These are phyloP conservation scores for Mucor piriformis DNA, from an alignment of 371 early-diverging fungal genomes.

Conservation along the genomic window DNA sequence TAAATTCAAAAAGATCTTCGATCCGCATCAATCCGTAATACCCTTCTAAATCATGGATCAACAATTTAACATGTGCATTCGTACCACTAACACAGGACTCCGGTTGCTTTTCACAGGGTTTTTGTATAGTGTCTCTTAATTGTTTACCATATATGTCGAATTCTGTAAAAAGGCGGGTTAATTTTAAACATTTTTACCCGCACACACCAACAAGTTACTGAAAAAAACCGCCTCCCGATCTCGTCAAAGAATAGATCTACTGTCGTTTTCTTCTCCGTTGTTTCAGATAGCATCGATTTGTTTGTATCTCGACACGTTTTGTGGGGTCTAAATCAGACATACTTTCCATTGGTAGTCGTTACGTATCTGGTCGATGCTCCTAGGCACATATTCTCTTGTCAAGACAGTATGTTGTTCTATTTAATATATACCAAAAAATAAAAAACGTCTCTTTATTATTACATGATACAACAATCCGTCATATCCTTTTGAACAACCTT, in stretches of 20 bases:
- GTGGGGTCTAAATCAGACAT: slow-evolving; percentile 69
- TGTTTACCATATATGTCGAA: slow-evolving; percentile 70
- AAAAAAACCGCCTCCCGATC: slow-evolving; percentile 84
- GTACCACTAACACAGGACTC: no score
- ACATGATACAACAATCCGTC: slow-evolving; percentile 69
- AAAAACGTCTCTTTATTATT: slow-evolving; percentile 11
- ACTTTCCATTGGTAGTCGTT: slow-evolving; percentile 59
- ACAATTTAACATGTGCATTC: slow-evolving; percentile 82
- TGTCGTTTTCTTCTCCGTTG: slow-evolving; percentile 84
- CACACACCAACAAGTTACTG: no score
- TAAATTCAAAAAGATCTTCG: slow-evolving; percentile 93
- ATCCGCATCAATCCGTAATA: slow-evolving; percentile 84
- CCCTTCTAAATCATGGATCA: slow-evolving; percentile 84
- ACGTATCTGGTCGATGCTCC: slow-evolving; percentile 57
- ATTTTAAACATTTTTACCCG: slow-evolving; percentile 40
- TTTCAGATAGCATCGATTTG: slow-evolving; percentile 70
- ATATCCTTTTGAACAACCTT: slow-evolving; percentile 82
- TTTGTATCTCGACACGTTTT: slow-evolving; percentile 72
- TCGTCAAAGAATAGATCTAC: slow-evolving; percentile 91
- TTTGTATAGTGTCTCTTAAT: not conserved
- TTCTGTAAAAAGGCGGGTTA: slow-evolving; percentile 32
- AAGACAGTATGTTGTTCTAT: no score
- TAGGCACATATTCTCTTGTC: no score
- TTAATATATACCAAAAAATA: slow-evolving; percentile 3
- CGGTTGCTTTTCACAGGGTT: no score